Evolutionary conservation across 1,139 yeast genomes (phyloP).

Genomic region (Diutina catenulata): DNA sequence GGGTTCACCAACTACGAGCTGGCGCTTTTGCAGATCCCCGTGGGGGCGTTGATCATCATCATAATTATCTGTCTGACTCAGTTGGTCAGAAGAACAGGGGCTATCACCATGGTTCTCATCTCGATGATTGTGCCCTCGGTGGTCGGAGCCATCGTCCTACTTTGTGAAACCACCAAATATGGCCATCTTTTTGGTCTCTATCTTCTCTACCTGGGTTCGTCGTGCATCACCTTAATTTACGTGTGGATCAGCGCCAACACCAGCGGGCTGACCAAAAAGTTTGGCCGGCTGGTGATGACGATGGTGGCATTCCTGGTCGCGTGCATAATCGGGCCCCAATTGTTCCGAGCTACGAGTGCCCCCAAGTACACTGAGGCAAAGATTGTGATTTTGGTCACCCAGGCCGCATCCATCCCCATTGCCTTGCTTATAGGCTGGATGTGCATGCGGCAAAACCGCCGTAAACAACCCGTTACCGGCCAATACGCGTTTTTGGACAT

Average conservation of each 20-base stretch:
- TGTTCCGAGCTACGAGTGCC: constrained; percentile 19
- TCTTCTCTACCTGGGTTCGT: constrained; percentile 18
- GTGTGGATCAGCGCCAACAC: constrained; percentile 11
- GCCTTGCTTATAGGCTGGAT: constrained; percentile 17
- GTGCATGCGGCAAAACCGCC: constrained; percentile 15
- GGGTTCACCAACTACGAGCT: constrained; percentile 22
- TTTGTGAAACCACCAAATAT: constrained; percentile 14
- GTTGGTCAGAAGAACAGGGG: constrained; percentile 7
- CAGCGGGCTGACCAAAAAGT: constrained; percentile 11
- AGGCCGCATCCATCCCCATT: constrained; percentile 20
- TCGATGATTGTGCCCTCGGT: constrained; percentile 25
- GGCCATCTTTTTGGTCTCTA: constrained; percentile 27
- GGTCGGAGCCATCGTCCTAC: constrained; percentile 24
- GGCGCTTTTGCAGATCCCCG: constrained; percentile 30
- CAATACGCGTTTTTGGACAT: constrained; percentile 1
- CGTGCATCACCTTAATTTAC: constrained; percentile 11
- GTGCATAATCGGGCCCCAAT: constrained; percentile 28
- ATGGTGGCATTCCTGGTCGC: constrained; percentile 26
- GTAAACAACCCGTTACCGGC: neutral
- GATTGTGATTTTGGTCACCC: constrained; percentile 21
- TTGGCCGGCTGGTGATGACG: constrained; percentile 7
- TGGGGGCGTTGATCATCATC: constrained; percentile 25
- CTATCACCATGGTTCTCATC: constrained; percentile 15
- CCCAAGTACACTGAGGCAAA: constrained; percentile 26
- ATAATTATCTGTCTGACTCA: constrained; percentile 22